Evolutionary conservation across 257 asterid species (phyloP).

Genomic region (Solanum sejunctum): DNA sequence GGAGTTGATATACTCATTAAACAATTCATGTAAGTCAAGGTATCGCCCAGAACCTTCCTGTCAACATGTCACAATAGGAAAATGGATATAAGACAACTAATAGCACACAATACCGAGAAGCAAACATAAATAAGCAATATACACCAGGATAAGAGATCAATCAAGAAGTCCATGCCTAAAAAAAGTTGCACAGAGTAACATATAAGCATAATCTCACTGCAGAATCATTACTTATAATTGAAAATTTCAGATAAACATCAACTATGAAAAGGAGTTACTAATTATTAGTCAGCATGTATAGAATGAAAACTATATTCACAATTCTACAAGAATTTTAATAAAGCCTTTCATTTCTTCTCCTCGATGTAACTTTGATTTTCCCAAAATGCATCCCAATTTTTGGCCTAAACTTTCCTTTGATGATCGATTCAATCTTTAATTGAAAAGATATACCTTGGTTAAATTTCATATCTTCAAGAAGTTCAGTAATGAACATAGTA

Average conservation of each 20-base stretch:
- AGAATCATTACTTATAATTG: background rate
- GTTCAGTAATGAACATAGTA: background rate
- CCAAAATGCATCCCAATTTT: background rate
- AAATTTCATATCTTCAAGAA: background rate
- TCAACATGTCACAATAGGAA: background rate
- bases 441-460: background rate
- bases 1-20: slow-evolving; percentile 70
- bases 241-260: background rate
- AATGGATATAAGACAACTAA: background rate
- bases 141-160: background rate
- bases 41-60: slow-evolving; percentile 91
- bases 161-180: background rate
- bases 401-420: background rate
- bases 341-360: background rate
- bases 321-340: background rate
- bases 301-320: background rate
- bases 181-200: background rate
- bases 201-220: background rate
- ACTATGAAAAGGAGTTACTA: background rate
- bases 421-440: background rate
- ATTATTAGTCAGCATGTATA: background rate
- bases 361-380: background rate
- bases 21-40: slow-evolving; percentile 90
- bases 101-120: background rate
- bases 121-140: background rate